phyloP scores from a whole-genome alignment of 306 rosid species.

The Quercus parvula region DNA sequence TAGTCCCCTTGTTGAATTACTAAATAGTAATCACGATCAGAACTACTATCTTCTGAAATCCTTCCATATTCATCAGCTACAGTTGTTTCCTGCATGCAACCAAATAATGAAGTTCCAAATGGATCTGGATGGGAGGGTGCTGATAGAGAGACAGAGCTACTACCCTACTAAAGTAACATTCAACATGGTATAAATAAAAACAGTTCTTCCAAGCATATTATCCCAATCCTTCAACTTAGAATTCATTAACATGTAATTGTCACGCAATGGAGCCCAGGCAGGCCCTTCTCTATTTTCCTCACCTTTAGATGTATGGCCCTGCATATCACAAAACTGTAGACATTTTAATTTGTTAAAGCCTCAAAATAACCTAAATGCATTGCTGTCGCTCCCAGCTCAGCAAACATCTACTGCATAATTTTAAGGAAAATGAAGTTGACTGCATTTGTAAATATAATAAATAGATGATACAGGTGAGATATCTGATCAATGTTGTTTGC shows the following conservation, averaged over 20 bases:
- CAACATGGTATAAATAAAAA: neutral
- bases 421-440: neutral
- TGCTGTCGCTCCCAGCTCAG: neutral
- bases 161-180: neutral
- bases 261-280: slow-evolving; percentile 90
- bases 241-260: slow-evolving; percentile 82
- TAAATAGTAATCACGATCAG: slow-evolving; percentile 56
- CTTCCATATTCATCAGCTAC: slow-evolving; percentile 50
- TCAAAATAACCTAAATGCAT: neutral
- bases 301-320: slow-evolving; percentile 43
- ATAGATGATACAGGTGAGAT: neutral
- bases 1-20: slow-evolving; percentile 12
- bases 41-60: slow-evolving; percentile 51
- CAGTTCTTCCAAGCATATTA: slow-evolving; percentile 59
- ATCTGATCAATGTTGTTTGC: neutral
- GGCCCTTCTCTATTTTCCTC: slow-evolving; percentile 61
- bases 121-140: neutral
- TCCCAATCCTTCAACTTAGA: slow-evolving; percentile 85
- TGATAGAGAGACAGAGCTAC: neutral
- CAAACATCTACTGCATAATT: neutral
- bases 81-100: slow-evolving; percentile 44
- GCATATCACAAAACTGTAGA: slow-evolving; percentile 13
- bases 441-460: neutral
- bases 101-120: neutral
- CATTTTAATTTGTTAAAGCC: slow-evolving; percentile 6